Base-by-base conservation (phyloP, 2,329 filamentous ascomycete genomes). In the Trichothecium sympodiale region DNA sequence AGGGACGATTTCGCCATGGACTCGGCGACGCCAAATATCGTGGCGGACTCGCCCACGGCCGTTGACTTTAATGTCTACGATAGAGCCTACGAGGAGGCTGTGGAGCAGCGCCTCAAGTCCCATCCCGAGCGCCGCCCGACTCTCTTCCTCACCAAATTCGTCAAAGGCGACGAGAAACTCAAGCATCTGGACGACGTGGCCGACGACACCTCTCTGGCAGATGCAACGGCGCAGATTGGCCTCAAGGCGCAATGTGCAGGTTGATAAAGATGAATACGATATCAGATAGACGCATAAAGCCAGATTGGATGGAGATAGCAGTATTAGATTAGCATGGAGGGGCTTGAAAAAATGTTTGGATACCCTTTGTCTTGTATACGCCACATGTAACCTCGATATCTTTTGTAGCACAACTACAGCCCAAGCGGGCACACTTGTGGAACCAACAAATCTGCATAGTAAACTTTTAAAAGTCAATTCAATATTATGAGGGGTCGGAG, bases 51-150 rank as follows among this genome's bases (percentile, higher is more conserved):
- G 2, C 89, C 89, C 3, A 80, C 80, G 0, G 81, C 80, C 2
- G 83, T 84, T 5, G 86, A 93, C 41, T 85, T 85, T 47, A 79
- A 91, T 51, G 80, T 96, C 39, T 95, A 94, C 55, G 85, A 94
- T 54, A 76, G 73, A 1, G 89, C 89, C 1, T 95, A 94, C 53
- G 77, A 84, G 50, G 52, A 53, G 15, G 74, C 83, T 41, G 85
- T 95, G 59, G 74, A 91, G 18, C 72, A 81, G 39, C 72, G 80
- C 13, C 89, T 95, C 48, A 61, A 57, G 46, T 49, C 61, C 18
- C 63, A 57, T 39, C 54, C 60, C 17, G 52, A 57, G 13, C 50
- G 59, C 31, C 54, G 56, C 35, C 60, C 64, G 12, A 57, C 60
- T 12, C 56, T 72, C 34, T 74, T 69, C 44, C 52, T 69, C 40